Conservation (phyloP, 2,329 filamentous ascomycete genomes). For the Penicillium aurantiogriseum region DNA sequence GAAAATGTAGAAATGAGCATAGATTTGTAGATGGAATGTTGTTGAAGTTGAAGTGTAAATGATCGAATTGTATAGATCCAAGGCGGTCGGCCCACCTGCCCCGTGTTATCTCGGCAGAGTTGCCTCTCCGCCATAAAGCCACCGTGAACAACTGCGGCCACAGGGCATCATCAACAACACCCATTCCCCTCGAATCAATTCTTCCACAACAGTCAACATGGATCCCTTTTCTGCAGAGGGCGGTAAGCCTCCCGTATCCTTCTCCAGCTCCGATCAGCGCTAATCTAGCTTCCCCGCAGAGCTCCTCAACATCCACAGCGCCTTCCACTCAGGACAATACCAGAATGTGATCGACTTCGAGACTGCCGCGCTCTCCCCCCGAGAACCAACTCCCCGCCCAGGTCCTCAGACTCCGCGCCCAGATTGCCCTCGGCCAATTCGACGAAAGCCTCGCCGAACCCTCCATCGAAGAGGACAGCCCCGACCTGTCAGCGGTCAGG, state of each 20-base stretch:
- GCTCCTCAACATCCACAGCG: constrained; percentile 66
- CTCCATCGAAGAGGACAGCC: constrained; percentile 62
- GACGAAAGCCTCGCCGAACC: constrained; percentile 68
- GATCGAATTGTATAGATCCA: constrained; percentile 6
- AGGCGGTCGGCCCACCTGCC: constrained; percentile 26
- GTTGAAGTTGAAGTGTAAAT: not conserved
- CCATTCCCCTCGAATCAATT: constrained; percentile 7
- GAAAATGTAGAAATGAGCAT: not conserved
- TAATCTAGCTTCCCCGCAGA: constrained; percentile 44
- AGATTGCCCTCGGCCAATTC: constrained; percentile 77
- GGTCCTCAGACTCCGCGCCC: constrained; percentile 76
- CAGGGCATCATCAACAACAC: constrained; percentile 21
- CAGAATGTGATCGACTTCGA: constrained; percentile 83
- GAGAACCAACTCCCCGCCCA: constrained; percentile 75
- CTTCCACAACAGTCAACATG: constrained; percentile 42
- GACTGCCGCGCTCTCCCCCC: constrained; percentile 69
- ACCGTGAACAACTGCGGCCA: constrained; percentile 22
- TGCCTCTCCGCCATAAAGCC: constrained; percentile 21
- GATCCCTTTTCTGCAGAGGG: constrained; percentile 65
- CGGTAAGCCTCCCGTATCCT: constrained; percentile 41
- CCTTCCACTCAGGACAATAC: constrained; percentile 77
- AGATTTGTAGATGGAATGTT: not conserved
- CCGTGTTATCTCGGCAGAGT: constrained; percentile 14
- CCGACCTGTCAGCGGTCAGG: constrained; percentile 73
- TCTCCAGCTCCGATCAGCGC: not conserved